Conservation (phyloP, 495 filamentous ascomycete species). For the Cryomyces minteri region DNA sequence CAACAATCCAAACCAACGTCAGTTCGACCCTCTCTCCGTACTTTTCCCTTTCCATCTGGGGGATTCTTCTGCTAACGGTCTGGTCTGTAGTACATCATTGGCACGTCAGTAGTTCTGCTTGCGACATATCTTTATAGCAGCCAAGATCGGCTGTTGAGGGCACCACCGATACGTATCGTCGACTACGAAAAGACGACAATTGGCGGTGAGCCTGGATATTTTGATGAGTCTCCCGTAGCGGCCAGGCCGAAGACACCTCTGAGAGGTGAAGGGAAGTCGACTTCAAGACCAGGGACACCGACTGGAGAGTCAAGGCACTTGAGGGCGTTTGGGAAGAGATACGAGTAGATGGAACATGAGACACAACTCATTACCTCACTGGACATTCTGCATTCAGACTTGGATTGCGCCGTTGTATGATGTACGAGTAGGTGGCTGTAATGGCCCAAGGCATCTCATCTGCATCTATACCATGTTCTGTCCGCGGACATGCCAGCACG, state of each 20-base stretch:
- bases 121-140: conserved; percentile 74
- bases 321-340: no score
- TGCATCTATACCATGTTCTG: no score
- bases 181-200: conserved; percentile 55
- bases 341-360: no score
- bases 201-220: conserved; percentile 25
- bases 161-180: conserved; percentile 57
- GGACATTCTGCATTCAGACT: no score
- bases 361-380: no score
- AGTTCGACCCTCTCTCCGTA: conserved; percentile 15
- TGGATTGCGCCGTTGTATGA: no score
- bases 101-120: conserved; percentile 54
- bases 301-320: conserved; percentile 7
- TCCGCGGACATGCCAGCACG: no score
- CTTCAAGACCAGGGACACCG: conserved; percentile 49
- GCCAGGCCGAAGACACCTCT: conserved; percentile 24
- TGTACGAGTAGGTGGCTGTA: no score
- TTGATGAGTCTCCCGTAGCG: conserved; percentile 28
- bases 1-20: conserved; percentile 52
- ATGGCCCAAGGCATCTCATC: no score
- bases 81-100: conserved; percentile 53
- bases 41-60: conserved; percentile 3
- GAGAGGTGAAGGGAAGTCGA: conserved; percentile 35
- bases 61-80: no score
- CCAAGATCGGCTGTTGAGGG: conserved; percentile 20